Evolutionary conservation across 495 filamentous ascomycete species (phyloP), one percentile per base, ranked within the genome.

Genomic region (Patellaria atrata): DNA sequence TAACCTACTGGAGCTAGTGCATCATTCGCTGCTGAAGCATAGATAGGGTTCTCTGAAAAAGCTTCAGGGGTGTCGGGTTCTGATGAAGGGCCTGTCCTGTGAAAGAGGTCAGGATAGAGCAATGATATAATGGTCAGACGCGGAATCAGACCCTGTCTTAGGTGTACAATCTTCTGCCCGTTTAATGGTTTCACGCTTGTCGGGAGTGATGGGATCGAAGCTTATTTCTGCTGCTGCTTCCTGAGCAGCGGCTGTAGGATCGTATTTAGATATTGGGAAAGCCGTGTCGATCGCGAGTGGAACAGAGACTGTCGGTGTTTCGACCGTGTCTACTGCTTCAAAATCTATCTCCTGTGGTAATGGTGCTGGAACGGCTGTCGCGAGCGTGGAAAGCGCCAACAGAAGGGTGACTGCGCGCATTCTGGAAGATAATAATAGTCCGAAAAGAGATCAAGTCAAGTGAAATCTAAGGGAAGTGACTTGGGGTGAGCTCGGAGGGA

Each of bases 351-450:
- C 24, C 26, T 52, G 50, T 5, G 44, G 51, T 17, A n/a, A 29
- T 15, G 50, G 42, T 22, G 46, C 42, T n/a, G n/a, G n/a, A n/a
- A n/a, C n/a, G 15, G 42, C 45, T 16, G 35, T 39, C 3, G 42
- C 51, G 7, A 54, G 36, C 7, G 41, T 35, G 14, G 27, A 28
- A 18, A 54, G 39, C 30, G 46, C 42, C 14, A 43, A 36, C 11
- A 48, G 13, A 12, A 50, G 30, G 25, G 45, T 16, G 25, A 35
- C 23, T 6, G 41, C 37, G 27, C 38, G 41, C 50, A 54, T 54
- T 11, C 30, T 45, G 3, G 14, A 17, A 9, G 20, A 31, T 16
- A 18, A 31, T 8, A 26, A 16, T n/a, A n/a, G 28, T 14, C 14
- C 20, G 28, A 11, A 31, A 31, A 3, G 28, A 31, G 8, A 16